A percentile compares a stretch with the other conserved stretches of the same genome.
phyloP scores from a whole-genome alignment of 441 rosid genomes.

The Geranium incanum region DNA sequence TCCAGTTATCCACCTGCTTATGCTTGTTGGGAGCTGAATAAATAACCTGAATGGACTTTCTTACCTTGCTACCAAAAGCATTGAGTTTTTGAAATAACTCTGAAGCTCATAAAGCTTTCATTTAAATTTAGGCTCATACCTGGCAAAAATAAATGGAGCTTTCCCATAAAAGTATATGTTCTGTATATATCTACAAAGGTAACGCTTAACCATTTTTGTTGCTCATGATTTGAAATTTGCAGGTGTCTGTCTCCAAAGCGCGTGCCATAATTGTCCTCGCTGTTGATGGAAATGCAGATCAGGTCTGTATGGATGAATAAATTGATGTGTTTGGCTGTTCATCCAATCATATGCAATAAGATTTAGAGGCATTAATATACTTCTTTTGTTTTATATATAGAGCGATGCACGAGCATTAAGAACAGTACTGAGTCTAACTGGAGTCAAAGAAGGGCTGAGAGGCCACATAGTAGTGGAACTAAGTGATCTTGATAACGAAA shows the following conservation, averaged over 20 bases:
- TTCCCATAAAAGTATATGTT: background rate
- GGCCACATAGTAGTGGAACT: constrained; percentile 75
- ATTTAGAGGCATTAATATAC: constrained; percentile 20
- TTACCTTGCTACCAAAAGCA: background rate
- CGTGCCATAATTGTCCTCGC: constrained; percentile 69
- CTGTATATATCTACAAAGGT: background rate
- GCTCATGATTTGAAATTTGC: constrained; percentile 22
- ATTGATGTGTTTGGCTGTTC: constrained; percentile 15
- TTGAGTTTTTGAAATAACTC: background rate
- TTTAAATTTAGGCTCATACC: background rate
- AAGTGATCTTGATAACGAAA: constrained; percentile 69
- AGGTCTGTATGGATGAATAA: constrained; percentile 37
- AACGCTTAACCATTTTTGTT: constrained; percentile 3
- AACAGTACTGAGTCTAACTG: constrained; percentile 66
- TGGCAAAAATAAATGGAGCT: background rate
- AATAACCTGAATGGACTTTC: background rate
- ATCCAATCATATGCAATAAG: constrained; percentile 10
- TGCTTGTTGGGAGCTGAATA: background rate
- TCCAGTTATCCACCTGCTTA: background rate
- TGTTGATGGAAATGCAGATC: constrained; percentile 75
- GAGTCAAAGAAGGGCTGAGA: constrained; percentile 61
- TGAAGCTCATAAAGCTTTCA: constrained; percentile 2
- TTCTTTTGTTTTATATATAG: constrained; percentile 26
- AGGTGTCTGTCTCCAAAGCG: constrained; percentile 76
- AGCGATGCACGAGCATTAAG: constrained; percentile 77